phyloP scores from a whole-genome alignment of 2,329 filamentous ascomycete species.

The Samsoniella hepiali region DNA sequence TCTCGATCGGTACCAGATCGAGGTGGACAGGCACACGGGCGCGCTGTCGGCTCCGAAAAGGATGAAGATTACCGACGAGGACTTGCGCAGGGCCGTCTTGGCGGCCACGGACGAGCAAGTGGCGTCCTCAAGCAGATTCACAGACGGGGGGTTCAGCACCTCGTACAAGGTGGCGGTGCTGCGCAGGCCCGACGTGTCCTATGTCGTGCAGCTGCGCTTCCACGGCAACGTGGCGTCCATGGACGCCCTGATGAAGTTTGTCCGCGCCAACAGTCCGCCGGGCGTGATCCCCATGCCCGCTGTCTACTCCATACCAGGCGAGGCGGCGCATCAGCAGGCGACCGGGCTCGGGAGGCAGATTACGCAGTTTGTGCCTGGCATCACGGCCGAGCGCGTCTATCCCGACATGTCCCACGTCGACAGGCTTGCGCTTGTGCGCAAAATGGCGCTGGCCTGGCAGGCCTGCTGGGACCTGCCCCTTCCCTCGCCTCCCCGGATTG shows the following conservation, averaged over 20 bases:
- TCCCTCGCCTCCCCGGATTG: conserved; percentile 21
- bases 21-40: conserved; percentile 8
- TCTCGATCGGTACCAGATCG: conserved; percentile 22
- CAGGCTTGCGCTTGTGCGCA: conserved; percentile 21
- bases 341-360: conserved; percentile 23
- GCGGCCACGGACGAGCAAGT: conserved; percentile 20
- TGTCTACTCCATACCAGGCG: conserved; percentile 21
- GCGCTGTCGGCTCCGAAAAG: conserved; percentile 17
- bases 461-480: conserved; percentile 24
- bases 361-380: conserved; percentile 19
- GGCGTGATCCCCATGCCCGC: conserved; percentile 18
- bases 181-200: conserved; percentile 8
- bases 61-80: conserved; percentile 20
- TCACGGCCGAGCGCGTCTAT: conserved; percentile 18
- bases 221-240: conserved; percentile 23
- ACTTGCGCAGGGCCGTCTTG: conserved; percentile 17
- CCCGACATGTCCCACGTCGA: conserved; percentile 19
- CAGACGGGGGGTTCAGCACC: conserved; percentile 20
- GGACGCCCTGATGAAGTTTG: conserved; percentile 21
- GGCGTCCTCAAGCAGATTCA: conserved; percentile 20
- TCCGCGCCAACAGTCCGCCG: conserved; percentile 3
- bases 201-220: conserved; percentile 22
- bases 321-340: conserved; percentile 17
- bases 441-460: conserved; percentile 24
- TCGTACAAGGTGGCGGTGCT: conserved; percentile 21